phyloP scores from a whole-genome alignment of 257 asterid species.

The Paulownia fortunei region DNA sequence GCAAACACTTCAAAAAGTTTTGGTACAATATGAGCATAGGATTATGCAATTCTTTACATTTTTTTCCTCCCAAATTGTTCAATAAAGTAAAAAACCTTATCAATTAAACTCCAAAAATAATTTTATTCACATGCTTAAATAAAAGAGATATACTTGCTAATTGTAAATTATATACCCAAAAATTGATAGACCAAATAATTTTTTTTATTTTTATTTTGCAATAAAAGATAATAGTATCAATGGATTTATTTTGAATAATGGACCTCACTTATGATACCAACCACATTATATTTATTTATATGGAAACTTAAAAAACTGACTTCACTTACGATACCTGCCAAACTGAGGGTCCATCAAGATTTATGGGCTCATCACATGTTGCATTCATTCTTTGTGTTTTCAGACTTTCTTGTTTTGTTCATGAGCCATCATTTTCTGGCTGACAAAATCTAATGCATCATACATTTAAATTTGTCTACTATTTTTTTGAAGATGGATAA shows the following conservation, averaged over 20 bases:
- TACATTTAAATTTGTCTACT: constrained; percentile 17
- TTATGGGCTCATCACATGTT: constrained; percentile 34
- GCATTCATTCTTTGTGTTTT: constrained; percentile 33
- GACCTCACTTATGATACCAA: neutral
- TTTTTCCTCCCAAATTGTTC: too few species aligned
- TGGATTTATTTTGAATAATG: neutral
- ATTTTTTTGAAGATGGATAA: neutral
- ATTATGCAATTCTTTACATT: too few species aligned
- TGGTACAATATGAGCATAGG: too few species aligned
- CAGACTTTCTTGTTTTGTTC: constrained; percentile 25
- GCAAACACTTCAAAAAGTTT: too few species aligned
- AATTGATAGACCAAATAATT: too few species aligned
- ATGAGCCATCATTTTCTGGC: constrained; percentile 52
- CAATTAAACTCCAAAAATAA: too few species aligned
- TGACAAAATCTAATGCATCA: constrained; percentile 38
- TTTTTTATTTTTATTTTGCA: too few species aligned
- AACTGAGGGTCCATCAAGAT: constrained; percentile 24
- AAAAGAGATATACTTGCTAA: too few species aligned
- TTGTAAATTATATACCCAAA: too few species aligned
- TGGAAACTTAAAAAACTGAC: constrained; percentile 17
- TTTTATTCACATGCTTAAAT: too few species aligned
- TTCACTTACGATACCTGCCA: constrained; percentile 25
- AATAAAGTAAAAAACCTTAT: too few species aligned
- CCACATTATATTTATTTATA: neutral
- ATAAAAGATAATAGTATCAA: too few species aligned